Evolutionary conservation across 2,329 filamentous ascomycete genomes (phyloP), one percentile per base, ranked within the genome.

Genomic region (Lecanicillium sp.): DNA sequence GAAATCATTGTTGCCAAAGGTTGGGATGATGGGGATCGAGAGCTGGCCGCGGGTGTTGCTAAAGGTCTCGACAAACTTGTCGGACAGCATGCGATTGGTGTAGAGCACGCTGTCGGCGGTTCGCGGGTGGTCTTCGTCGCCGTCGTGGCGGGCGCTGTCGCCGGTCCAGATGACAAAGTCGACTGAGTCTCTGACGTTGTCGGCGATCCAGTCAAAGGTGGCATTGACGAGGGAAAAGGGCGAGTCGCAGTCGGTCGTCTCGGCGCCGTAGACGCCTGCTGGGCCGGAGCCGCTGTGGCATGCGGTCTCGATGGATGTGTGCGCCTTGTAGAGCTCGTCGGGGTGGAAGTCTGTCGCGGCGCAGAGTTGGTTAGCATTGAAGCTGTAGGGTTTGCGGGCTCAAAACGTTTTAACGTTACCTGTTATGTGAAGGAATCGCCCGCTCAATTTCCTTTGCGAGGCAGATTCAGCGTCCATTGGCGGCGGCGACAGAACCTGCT

Each of bases 1-100:
- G 42, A 98, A 89, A 54, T 98, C 92, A 61, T 98, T 98, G 65
- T 98, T 98, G 44, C 92, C 92, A 49, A 95, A 81, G 0, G 82
- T 95, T 1, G 92, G 89, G 15, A 98, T 71, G 20, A 96, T 77
- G 4, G 92, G 90, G 4, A 96, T 73, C 11, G 71, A 60, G 42
- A 88, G 73, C 29, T 47, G 46, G 41, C 77, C 75, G 38, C 75
- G 67, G 25, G 67, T 65, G n/a, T 68, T 68, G 30, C 73, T 67
- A 28, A 95, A 95, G 9, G 84, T 70, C 15, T 88, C 75, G 33
- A 73, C 63, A 59, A 96, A 86, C 58, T 86, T 86, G 50, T 79
- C 64, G 35, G 88, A 81, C 45, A 95, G 69, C 47, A 78, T 70
- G 46, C 76, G 67, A 58, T 98, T 98, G 51, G 85, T 75, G 37